Evolutionary conservation across 2,329 filamentous ascomycete species (phyloP).

Genomic region (Bipolaris gigantea): DNA sequence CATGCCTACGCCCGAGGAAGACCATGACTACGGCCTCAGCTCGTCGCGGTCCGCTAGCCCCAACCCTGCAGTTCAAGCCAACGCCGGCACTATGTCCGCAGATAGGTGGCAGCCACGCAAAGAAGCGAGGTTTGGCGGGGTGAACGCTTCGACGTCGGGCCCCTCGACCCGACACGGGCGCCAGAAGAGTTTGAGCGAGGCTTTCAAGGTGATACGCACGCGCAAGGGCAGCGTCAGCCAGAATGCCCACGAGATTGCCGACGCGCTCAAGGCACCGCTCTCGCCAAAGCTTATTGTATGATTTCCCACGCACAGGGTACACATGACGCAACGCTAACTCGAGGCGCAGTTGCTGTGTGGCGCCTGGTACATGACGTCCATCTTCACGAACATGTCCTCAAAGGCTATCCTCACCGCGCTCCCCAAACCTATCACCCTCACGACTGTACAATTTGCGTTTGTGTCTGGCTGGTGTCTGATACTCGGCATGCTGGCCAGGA

Average conservation of each 20-base stretch:
- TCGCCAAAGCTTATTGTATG: slow-evolving; percentile 84
- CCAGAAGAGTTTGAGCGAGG: slow-evolving; percentile 87
- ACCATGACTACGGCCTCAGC: slow-evolving; percentile 33
- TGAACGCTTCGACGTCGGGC: slow-evolving; percentile 42
- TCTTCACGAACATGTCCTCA: slow-evolving; percentile 94
- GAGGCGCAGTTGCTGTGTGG: slow-evolving; percentile 72
- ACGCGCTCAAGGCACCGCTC: slow-evolving; percentile 85
- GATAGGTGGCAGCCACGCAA: slow-evolving; percentile 66
- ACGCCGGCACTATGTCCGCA: slow-evolving; percentile 39
- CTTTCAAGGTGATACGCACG: slow-evolving; percentile 78
- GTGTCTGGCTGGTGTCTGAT: slow-evolving; percentile 86
- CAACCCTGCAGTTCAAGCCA: slow-evolving; percentile 24
- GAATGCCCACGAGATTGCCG: slow-evolving; percentile 90
- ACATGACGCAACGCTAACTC: slow-evolving; percentile 28
- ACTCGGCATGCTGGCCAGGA: slow-evolving; percentile 72
- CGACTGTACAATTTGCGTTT: slow-evolving; percentile 89
- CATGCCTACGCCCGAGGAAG: slow-evolving; percentile 44
- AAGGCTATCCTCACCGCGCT: slow-evolving; percentile 95
- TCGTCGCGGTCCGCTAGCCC: slow-evolving; percentile 42
- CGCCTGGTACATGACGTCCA: slow-evolving; percentile 93
- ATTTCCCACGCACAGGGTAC: slow-evolving; percentile 9
- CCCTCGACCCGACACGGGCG: slow-evolving; percentile 58
- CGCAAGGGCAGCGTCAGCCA: slow-evolving; percentile 85
- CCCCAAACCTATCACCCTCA: slow-evolving; percentile 86
- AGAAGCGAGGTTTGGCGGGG: slow-evolving; percentile 53